A percentile compares a stretch with the other conserved stretches of the same genome.
Evolutionary conservation across 2,329 filamentous ascomycete genomes (phyloP).

Genomic region (Niveomyces coronatus): DNA sequence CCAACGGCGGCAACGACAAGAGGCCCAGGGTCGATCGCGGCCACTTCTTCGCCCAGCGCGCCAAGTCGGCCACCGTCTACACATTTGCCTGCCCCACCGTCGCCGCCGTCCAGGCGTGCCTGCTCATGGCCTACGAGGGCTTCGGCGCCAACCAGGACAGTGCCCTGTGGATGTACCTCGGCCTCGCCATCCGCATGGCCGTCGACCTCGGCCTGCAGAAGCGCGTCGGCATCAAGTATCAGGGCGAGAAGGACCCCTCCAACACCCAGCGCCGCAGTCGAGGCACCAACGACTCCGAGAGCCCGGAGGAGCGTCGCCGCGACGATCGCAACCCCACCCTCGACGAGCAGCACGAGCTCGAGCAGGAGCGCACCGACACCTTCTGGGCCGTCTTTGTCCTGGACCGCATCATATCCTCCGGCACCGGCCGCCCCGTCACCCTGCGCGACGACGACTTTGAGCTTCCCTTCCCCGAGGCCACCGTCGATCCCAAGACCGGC

Average conservation of each 20-base stretch:
- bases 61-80: slow-evolving; percentile 73
- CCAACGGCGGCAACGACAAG: slow-evolving; percentile 37
- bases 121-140: slow-evolving; percentile 79
- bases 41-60: slow-evolving; percentile 67
- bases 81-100: slow-evolving; percentile 75
- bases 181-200: slow-evolving; percentile 75
- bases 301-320: slow-evolving; percentile 31
- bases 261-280: slow-evolving; percentile 35
- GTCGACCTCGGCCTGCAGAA: slow-evolving; percentile 75
- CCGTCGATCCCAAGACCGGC: slow-evolving; percentile 43
- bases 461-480: slow-evolving; percentile 52
- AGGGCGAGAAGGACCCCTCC: slow-evolving; percentile 42
- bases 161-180: slow-evolving; percentile 88
- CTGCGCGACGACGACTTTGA: slow-evolving; percentile 80
- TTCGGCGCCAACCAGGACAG: slow-evolving; percentile 85
- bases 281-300: slow-evolving; percentile 22
- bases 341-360: slow-evolving; percentile 52
- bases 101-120: slow-evolving; percentile 71
- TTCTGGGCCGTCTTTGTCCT: slow-evolving; percentile 88
- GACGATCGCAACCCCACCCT: slow-evolving; percentile 32
- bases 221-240: slow-evolving; percentile 59
- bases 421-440: slow-evolving; percentile 74
- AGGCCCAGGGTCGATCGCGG: slow-evolving; percentile 57
- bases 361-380: slow-evolving; percentile 75
- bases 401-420: slow-evolving; percentile 78